Base-by-base conservation (phyloP, 2,329 filamentous ascomycete species). In the Penicillium sp. region DNA sequence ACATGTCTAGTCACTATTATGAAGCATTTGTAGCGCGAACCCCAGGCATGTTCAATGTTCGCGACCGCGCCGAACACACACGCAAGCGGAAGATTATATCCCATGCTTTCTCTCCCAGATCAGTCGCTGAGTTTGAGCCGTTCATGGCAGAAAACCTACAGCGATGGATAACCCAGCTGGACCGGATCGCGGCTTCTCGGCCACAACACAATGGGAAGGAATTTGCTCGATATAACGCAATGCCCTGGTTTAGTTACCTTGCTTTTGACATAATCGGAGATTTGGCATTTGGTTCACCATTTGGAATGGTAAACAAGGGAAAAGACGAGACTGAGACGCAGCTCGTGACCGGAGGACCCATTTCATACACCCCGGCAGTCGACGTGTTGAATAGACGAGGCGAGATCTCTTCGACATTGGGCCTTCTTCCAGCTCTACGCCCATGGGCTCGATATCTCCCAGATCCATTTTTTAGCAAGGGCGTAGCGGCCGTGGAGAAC, bases 71-170 rank as follows among this genome's bases (percentile, higher is more conserved):
- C 10, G 67, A 73, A 40, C 72, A 74, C 50, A 70, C 69, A 2
- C 66, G 72, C 1, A 74, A 74, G 56, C 67, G 71, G 3, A 73
- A 73, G 40, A 71, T 73, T 38, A 69, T 74, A 41, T 67, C 71
- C 0, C 72, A 74, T 50, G 70, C 70, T 8, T 74, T 74, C 49
- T 72, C 69, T 0, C 71, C 71, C 0, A 66, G 63, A 38, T 68
- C 71, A 6, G 70, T 73, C 6, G 64, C 67, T 21, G 67, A 59
- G 0, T 74, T 74, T 54, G 72, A 73, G 50, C 65, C 63, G 6
- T 65, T 71, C 27, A 73, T 73, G 68, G 66, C 70, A 1, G 66
- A 62, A 2, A 67, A 67, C 46, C 41, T 69, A 15, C 45, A 58
- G 13, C 61, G 63, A 53, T 63, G 64, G 60, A 58, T 55, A 8